Evolutionary conservation across 495 filamentous ascomycete species (phyloP), one percentile per base, ranked within the genome.

Genomic region (Lasiosphaeriaceae sp.): DNA sequence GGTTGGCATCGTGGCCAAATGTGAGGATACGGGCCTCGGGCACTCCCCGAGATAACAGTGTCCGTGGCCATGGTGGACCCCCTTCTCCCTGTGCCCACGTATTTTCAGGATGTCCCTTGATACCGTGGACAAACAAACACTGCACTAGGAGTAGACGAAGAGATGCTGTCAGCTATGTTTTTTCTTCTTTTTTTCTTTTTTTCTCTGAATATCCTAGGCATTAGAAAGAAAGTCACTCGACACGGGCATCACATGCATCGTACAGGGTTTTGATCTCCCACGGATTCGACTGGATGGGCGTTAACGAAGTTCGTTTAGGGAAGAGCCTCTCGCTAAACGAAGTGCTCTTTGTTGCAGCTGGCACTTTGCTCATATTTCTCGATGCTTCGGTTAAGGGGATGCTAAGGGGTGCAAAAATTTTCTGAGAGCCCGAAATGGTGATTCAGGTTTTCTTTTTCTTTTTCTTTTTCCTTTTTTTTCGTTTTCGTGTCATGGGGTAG

Each of bases 1-100:
- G 48, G 48, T 50, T 50, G 23, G 48, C 48, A 19, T 50, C 48
- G 24, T 50, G 34, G 9, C 48, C 48, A 35, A 50, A 50, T 14
- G 48, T 50, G 24, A 50, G 23, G 23, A 50, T 50, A 3, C 48
- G 48, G 6, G 23, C 29, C 2, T 50, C 26, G 5, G 48, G 48
- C 7, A 50, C 12, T 31, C 48, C n/a, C 9, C 6, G 23, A 5
- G 48, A 24, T 24, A 50, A 20, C n/a, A 50, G 48, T 16, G 48
- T 50, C 24, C 23, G 48, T 31, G 48, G 48, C 48, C 48, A 50
- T 35, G 48, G 48, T 16, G 22, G 23, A 17, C 48, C 48, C 11
- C 26, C 48, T 7, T 19, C 29, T n/a, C 48, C 48, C 34, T 50
- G 48, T 3, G 23, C 19, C 48, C 48, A 50, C 31, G 48, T 50